Base-by-base conservation (phyloP, 495 filamentous ascomycete species). In the Clohesyomyces aquaticus region DNA sequence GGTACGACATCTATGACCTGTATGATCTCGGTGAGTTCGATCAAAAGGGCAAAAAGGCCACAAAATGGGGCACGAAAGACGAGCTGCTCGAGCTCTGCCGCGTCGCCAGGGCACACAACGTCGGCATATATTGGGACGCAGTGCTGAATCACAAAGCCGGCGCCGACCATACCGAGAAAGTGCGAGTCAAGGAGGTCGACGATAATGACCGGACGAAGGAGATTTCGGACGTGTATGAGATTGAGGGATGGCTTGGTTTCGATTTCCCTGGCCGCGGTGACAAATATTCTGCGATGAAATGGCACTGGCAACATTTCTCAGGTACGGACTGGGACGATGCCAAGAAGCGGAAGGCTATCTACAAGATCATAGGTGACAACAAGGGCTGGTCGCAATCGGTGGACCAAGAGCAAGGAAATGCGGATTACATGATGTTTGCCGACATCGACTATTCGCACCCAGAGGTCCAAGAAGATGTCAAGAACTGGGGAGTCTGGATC, bases 11-110 rank as follows among this genome's bases (percentile, higher is more conserved):
- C 67, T 91, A 91, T 59, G 87, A 91, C 67, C 74, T 91, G 3
- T 91, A 88, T 65, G 88, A 91, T 55, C 73, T 91, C 22, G 88
- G 88, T 32, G 88, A 91, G 67, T 91, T 90, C 66, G 82, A 91
- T 66, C 88, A 90, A 66, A 90, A 90, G 65, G 85, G 85, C 38
- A 70, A 75, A 1, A 71, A 77, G 11, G 75, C 77, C n/a, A 90
- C 87, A 18, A 89, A 90, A 76, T 91, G 87, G 87, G 88, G 88
- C n/a, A 80, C 77, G 19, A 87, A 83, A 59, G 79, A 81, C 21
- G 85, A 90, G 41, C 73, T 91, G 19, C 61, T 84, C n/a, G 72
- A 76, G 8, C 70, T 92, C 43, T 71, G 76, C 4, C 68, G 73
- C 21, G 72, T 75, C 19, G 84, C 85, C 0, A 78, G 81, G 50